These are phyloP conservation scores for Chlamydomonas incerta DNA, from an alignment of 139 green algal genomes.

Conservation along the genomic window DNA sequence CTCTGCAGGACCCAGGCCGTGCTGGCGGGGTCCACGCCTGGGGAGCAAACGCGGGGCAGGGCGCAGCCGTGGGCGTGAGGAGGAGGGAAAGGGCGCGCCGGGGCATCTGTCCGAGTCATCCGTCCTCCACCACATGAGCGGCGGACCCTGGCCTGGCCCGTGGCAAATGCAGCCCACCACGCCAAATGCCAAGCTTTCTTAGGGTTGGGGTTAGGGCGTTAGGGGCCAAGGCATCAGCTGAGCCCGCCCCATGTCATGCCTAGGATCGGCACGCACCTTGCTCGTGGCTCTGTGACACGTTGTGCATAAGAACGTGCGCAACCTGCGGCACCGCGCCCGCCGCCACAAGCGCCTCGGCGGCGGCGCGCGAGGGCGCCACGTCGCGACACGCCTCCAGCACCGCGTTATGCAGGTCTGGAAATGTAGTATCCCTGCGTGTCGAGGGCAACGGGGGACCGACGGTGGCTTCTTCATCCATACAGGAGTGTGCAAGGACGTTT, in stretches of 20 bases:
- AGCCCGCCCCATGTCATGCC: not conserved
- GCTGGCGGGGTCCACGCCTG: not conserved
- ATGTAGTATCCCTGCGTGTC: not conserved
- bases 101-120: too few relatives aligned
- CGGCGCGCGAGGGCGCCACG: not conserved
- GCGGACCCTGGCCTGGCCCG: too few relatives aligned
- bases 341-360: slow-evolving; percentile 8
- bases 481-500: too few relatives aligned
- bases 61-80: too few relatives aligned
- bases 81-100: too few relatives aligned
- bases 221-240: not conserved
- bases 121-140: too few relatives aligned
- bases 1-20: not conserved
- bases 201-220: too few relatives aligned
- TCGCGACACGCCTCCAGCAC: slow-evolving; percentile 15
- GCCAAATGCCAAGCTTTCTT: too few relatives aligned
- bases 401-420: not conserved
- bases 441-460: too few relatives aligned
- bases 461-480: too few relatives aligned
- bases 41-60: too few relatives aligned
- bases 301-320: not conserved
- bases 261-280: not conserved
- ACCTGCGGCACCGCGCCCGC: not conserved
- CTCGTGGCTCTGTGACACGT: not conserved
- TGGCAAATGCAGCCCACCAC: too few relatives aligned